phyloP scores from a whole-genome alignment of 805 yeast genomes.

The Zygotorulaspora chibaensis region DNA sequence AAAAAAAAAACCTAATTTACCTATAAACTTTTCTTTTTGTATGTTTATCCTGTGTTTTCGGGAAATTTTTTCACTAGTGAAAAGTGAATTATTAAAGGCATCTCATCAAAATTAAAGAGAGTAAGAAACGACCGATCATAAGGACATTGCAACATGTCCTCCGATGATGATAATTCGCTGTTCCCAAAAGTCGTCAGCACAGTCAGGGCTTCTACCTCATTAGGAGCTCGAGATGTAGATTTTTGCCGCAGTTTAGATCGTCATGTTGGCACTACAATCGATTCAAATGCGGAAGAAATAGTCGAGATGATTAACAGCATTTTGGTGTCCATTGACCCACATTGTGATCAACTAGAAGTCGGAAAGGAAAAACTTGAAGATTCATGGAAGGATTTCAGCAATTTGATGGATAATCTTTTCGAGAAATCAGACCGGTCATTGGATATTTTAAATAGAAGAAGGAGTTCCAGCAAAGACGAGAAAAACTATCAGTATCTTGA shows the following conservation, averaged over 20 bases:
- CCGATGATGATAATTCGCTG: conserved; percentile 3
- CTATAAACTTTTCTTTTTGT: not conserved
- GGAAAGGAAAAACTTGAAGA: conserved; percentile 45
- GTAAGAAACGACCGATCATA: not conserved
- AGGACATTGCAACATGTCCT: not conserved
- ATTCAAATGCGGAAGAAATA: conserved; percentile 40
- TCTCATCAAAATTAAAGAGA: not conserved
- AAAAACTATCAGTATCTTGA: conserved; percentile 46
- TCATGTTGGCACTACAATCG: conserved; percentile 39
- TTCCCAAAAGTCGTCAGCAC: conserved; percentile 26
- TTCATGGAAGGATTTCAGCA: conserved; percentile 60
- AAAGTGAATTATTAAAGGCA: not conserved
- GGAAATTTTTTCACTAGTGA: not conserved
- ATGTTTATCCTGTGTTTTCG: not conserved
- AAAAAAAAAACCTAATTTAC: too few species aligned
- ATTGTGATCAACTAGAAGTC: conserved; percentile 22
- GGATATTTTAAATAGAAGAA: conserved; percentile 39
- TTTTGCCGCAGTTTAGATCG: conserved; percentile 65
- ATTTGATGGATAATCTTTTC: conserved; percentile 61
- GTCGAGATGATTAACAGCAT: conserved; percentile 46
- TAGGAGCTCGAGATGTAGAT: conserved; percentile 76
- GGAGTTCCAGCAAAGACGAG: conserved; percentile 19
- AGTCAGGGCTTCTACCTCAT: conserved; percentile 61
- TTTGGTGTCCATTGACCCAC: conserved; percentile 37
- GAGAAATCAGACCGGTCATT: conserved; percentile 73